Percentiles rank a stretch among this genome's conserved stretches.
These are phyloP conservation scores for Blastocystis hominis DNA, from an alignment of 352 stramenopile species.

Conservation along the genomic window DNA sequence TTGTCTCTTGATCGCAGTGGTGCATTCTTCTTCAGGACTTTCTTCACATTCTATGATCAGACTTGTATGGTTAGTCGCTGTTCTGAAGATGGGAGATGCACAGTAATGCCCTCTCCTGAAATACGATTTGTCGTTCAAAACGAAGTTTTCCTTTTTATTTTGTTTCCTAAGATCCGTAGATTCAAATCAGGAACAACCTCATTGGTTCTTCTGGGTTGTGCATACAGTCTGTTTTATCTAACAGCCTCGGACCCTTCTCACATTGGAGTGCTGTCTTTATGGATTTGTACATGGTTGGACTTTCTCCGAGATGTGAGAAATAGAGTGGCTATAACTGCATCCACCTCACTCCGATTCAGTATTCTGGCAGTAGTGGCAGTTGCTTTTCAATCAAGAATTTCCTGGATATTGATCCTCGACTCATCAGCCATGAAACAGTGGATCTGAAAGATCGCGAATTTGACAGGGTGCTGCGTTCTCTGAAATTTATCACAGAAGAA, in stretches of 20 bases:
- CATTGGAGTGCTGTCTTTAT: neutral
- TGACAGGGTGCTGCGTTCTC: neutral
- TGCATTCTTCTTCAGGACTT: slow-evolving; percentile 1
- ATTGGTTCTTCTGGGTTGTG: slow-evolving; percentile 23
- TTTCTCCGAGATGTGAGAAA: neutral
- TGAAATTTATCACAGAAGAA: neutral
- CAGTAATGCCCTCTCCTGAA: neutral
- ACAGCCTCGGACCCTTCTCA: neutral
- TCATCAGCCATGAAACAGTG: neutral
- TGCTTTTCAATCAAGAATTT: slow-evolving; percentile 55
- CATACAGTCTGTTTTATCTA: slow-evolving; percentile 7
- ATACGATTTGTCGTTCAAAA: slow-evolving; percentile 47
- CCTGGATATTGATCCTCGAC: slow-evolving; percentile 30
- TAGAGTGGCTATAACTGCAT: slow-evolving; percentile 59
- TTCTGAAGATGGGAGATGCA: neutral
- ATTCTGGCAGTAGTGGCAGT: slow-evolving; percentile 45
- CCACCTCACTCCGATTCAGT: slow-evolving; percentile 58
- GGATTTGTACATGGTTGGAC: neutral
- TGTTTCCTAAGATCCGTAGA: neutral
- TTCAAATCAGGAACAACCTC: neutral
- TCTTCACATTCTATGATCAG: neutral
- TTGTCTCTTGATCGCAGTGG: neutral
- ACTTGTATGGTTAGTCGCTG: neutral
- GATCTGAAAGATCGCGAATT: neutral
- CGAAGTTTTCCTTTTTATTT: neutral